Base-by-base conservation (phyloP, 2,329 filamentous ascomycete species). In the Clarireedia hainanense region DNA sequence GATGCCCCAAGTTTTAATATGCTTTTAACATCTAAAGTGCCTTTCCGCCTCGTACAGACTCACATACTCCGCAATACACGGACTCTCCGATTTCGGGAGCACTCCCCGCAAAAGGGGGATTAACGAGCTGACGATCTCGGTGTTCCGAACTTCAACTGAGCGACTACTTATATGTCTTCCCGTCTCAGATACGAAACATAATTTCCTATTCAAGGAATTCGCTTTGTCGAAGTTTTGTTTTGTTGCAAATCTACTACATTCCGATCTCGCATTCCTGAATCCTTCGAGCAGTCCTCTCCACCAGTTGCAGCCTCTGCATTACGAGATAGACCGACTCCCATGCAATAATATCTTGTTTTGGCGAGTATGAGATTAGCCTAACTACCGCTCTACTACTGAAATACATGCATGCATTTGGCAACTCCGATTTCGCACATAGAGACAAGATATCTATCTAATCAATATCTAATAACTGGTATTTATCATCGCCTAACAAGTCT, bases 401-500 rank as follows among this genome's bases (percentile, higher is more conserved):
- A 9, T 7, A 20, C 20, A 4, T 5, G 36, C 23, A 49, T 34
- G n/a, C 47, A 20, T 36, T 9, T 12, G 17, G 30, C n/a, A 47
- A 55, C 40, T 45, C 53, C 47, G 47, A 27, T 39, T 30, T 50
- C 47, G 37, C 47, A 42, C 5, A 42, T 42, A n/a, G 20, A 42
- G n/a, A 6, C 17, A 42, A 20, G n/a, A 6, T 30, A 27, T 37
- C 46, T 43, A 12, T 26, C 47, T 60, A 68, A 50, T 68, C 66
- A 37, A 69, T 64, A 37, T 78, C 75, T 50, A 84, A 66, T 9
- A 79, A 67, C 59, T 74, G 61, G 60, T 82, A 83, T 64, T 73
- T 79, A 23, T 79, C 73, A 7, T 78, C 73, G 0, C 77, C 86
- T 23, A 96, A 71, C 0, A 87, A 87, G 58, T 84, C 79, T 71